Base-by-base conservation (phyloP, 176 grass and related monocot species). In the Eremochloa ophiuroides region DNA sequence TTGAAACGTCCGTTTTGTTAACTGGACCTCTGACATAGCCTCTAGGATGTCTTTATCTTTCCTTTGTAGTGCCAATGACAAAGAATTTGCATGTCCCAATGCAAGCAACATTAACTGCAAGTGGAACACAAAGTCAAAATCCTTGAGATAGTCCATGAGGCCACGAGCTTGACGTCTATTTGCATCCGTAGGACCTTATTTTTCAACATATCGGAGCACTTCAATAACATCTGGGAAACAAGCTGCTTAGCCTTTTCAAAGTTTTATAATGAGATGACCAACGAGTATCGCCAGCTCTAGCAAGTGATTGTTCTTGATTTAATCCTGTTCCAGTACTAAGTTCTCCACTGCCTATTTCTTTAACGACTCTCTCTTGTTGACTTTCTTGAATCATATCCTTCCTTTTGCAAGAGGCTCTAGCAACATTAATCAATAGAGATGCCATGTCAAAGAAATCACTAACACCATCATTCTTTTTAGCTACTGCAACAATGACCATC, bases 81-180 rank as follows among this genome's bases (percentile, higher is more conserved):
- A 5, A 4, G 34, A 35, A 35, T 35, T 35, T 35, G 34, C 34
- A 35, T 35, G 34, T 5, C 34, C 34, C 34, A 35, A 35, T 4
- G 5, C 5, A 35, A 35, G 34, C 34, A 35, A 5, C 34, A 35
- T 35, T 35, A 35, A 35, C 34, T 35, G 4, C 5, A 35, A 35
- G 5, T 35, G 34, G 34, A 35, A 35, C 34, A 2, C 34, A 35
- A 35, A 35, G 34, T 35, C 1, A 35, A 35, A 35, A 35, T 35
- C 34, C 1, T 2, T 35, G 34, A 35, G 34, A 35, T 35, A 35
- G 34, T 35, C 34, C 34, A 35, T 35, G 5, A 35, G 50, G 33
- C 59, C 29, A 53, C 12, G 30, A 35, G 66, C 43, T 47, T 67
- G 66, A 51, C 18, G 73, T 75, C 61, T 81, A 79, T 73, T 73